Base-by-base conservation (phyloP, 148 eudicot genomes). In the Hydrangea macrophylla region DNA sequence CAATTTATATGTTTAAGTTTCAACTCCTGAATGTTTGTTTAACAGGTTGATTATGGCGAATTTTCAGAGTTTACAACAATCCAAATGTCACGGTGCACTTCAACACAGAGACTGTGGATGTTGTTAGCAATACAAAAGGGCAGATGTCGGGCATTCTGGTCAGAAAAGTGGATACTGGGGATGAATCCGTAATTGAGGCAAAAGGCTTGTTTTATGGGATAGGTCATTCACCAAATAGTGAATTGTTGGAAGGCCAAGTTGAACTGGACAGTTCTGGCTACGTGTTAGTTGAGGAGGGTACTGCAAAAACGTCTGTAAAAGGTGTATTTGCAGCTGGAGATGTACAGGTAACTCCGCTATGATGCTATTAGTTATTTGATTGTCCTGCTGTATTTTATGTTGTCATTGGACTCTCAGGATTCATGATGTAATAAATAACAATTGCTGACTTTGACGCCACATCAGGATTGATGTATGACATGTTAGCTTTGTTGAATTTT, bases 41-140 rank as follows among this genome's bases (percentile, higher is more conserved):
- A 94, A 94, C 98, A 94, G 98, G 97, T 85, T 94, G 92, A 77
- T 94, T 94, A 85, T 94, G 96, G 98, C 96, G 98, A 85, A 90
- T 90, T 94, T 94, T 86, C 98, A 94, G 98, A 94, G 97, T 94
- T 79, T 78, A 80, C 88, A 81, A 94, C 90, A 94, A 88, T 73
- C 97, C 97, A 76, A 94, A 90, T 78, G 72, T 94, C 88, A 94
- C 98, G 17, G 92, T 90, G 76, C 98, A 94, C 90, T 94, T 80
- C 97, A 90, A 94, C 71, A 88, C 98, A 66, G 97, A 94, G 82
- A 72, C 92, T 5, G 85, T 86, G 83, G 98, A 94, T 81, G 86
- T 94, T 26, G 88, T 88, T 69, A 88, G 92, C 88, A 90, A 90
- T 70, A 67, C 82, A 10, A 90, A 90, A 82, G 92, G 96, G 65